Conservation (phyloP, 768 basidiomycete genomes). For the Plicaturopsis crispa region DNA sequence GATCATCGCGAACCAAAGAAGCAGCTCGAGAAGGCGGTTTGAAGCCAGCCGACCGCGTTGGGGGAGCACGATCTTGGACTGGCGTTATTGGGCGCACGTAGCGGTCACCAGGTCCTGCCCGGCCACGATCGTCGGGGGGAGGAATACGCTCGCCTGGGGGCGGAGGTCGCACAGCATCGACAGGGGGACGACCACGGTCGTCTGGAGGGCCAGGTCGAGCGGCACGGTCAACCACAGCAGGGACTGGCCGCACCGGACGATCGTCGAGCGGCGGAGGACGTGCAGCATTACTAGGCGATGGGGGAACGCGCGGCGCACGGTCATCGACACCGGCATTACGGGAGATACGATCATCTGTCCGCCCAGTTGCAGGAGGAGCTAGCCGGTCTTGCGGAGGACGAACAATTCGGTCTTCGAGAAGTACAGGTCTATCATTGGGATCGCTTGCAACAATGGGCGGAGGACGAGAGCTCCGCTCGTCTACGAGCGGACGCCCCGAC, state of each 20-base stretch:
- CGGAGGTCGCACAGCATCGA: constrained; percentile 8
- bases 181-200: constrained; percentile 10
- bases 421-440: constrained; percentile 11
- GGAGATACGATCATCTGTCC: constrained; percentile 8
- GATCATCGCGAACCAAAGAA: constrained; percentile 26
- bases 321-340: constrained; percentile 32
- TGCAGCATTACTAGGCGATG: constrained; percentile 12
- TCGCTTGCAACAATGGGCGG: constrained; percentile 11
- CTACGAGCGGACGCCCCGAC: constrained; percentile 15
- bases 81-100: constrained; percentile 13
- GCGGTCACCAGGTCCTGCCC: constrained; percentile 9
- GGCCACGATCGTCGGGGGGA: constrained; percentile 15
- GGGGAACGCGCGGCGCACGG: constrained; percentile 26
- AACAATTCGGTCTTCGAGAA: constrained; percentile 33
- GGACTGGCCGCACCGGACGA: constrained; percentile 8
- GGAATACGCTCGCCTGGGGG: constrained; percentile 11
- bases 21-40: constrained; percentile 9
- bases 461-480: constrained; percentile 9
- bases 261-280: constrained; percentile 13
- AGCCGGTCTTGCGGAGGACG: constrained; percentile 29
- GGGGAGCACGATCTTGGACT: constrained; percentile 4
- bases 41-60: constrained; percentile 10
- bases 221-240: constrained; percentile 10
- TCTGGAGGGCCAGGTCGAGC: constrained; percentile 11
- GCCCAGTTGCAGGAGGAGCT: constrained; percentile 19